These are phyloP conservation scores for Naganishia vaughanmartiniae DNA, from an alignment of 768 basidiomycete genomes.

Conservation along the genomic window DNA sequence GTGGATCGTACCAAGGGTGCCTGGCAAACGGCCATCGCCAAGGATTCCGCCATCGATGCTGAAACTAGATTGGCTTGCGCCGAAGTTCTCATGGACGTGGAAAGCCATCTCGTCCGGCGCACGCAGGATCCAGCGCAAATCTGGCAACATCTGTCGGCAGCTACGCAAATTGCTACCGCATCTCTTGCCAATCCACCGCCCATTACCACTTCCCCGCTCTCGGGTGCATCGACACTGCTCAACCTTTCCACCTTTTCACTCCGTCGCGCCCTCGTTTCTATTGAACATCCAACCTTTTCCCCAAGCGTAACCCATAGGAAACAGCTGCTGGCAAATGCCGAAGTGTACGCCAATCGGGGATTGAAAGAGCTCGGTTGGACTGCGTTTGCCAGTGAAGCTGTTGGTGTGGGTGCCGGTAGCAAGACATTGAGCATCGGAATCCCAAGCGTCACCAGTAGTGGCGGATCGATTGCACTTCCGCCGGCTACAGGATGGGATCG, in stretches of 20 bases:
- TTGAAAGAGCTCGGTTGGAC: constrained; percentile 31
- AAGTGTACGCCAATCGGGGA: constrained; percentile 41
- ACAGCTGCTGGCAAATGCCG: constrained; percentile 42
- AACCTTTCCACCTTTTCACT: constrained; percentile 6
- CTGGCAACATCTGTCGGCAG: constrained; percentile 8
- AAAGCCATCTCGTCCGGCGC: background rate
- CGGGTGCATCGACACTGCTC: constrained; percentile 9
- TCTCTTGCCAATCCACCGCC: background rate
- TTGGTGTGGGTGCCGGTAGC: constrained; percentile 18
- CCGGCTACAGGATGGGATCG: constrained; percentile 45
- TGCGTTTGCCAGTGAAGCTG: constrained; percentile 32
- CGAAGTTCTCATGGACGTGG: background rate
- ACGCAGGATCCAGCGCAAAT: background rate
- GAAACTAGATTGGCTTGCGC: constrained; percentile 11
- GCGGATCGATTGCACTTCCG: constrained; percentile 27
- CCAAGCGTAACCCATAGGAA: background rate
- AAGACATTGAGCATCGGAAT: constrained; percentile 27
- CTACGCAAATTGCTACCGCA: constrained; percentile 14
- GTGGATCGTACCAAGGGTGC: background rate
- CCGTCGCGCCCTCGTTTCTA: constrained; percentile 2
- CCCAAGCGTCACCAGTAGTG: constrained; percentile 15
- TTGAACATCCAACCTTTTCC: background rate
- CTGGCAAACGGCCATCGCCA: constrained; percentile 8
- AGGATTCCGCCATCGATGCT: constrained; percentile 2
- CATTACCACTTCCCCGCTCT: constrained; percentile 7